Percentiles rank a stretch among this genome's conserved stretches.
phyloP scores from a whole-genome alignment of 2,329 filamentous ascomycete genomes.

The Phaeosphaeria sp. region DNA sequence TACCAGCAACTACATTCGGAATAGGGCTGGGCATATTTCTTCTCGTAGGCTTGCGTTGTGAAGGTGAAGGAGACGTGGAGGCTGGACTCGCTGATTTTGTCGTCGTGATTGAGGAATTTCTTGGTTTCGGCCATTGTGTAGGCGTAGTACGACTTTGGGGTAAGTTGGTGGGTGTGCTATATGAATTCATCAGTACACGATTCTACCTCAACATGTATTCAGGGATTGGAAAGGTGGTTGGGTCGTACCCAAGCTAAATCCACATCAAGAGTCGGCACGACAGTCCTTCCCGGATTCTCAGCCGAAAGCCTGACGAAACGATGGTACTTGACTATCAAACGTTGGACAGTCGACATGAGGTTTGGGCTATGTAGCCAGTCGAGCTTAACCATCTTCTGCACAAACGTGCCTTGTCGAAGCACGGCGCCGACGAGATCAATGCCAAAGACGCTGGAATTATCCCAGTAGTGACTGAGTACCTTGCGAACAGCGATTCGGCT shows the following conservation, averaged over 20 bases:
- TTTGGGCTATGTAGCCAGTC: constrained; percentile 80
- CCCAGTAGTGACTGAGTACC: constrained; percentile 76
- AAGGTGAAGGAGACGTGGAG: constrained; percentile 73
- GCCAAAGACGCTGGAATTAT: constrained; percentile 69
- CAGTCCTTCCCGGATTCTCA: constrained; percentile 53
- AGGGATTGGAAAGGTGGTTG: too few relatives aligned
- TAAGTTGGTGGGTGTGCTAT: constrained; percentile 77
- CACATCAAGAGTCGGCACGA: constrained; percentile 76
- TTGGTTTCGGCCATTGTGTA: constrained; percentile 59
- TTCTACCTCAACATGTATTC: too few relatives aligned
- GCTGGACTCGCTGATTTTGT: constrained; percentile 75
- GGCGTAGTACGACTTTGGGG: constrained; percentile 66
- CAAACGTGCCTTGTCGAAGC: constrained; percentile 67
- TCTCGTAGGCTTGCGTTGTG: constrained; percentile 75
- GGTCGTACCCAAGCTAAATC: constrained; percentile 72
- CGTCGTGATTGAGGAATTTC: constrained; percentile 80
- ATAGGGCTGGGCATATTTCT: constrained; percentile 70
- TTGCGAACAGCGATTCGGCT: constrained; percentile 60
- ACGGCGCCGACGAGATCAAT: constrained; percentile 72
- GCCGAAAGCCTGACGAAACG: constrained; percentile 70
- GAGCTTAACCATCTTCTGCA: constrained; percentile 76
- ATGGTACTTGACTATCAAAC: constrained; percentile 69
- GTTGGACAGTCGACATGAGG: constrained; percentile 66
- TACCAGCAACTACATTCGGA: constrained; percentile 84
- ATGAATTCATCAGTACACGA: too few relatives aligned